phyloP scores from a whole-genome alignment of 2,329 filamentous ascomycete genomes.

The Hypoxylon sp. region DNA sequence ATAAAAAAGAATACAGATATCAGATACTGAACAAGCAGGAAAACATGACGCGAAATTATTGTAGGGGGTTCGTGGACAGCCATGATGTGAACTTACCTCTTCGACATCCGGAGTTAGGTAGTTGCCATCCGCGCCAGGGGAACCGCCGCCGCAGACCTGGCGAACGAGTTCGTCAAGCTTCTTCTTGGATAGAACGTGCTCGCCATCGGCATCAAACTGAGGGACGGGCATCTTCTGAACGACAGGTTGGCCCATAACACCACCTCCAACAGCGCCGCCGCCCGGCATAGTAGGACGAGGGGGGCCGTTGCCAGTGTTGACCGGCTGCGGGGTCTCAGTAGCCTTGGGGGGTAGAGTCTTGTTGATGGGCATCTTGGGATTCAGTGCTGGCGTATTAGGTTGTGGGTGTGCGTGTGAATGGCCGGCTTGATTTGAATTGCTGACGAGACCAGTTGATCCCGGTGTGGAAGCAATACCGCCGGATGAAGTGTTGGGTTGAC shows the following conservation, averaged over 20 bases:
- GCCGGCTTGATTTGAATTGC: constrained; percentile 53
- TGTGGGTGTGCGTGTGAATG: constrained; percentile 65
- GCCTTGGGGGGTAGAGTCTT: constrained; percentile 80
- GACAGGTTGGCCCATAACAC: constrained; percentile 86
- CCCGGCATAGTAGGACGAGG: constrained; percentile 86
- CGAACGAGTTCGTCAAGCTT: constrained; percentile 95
- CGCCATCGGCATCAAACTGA: constrained; percentile 90
- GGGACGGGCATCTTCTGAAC: constrained; percentile 85
- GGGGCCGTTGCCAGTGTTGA: constrained; percentile 72
- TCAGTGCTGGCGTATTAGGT: constrained; percentile 57
- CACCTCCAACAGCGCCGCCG: constrained; percentile 80
- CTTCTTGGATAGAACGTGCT: constrained; percentile 96
- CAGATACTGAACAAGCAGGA: constrained; percentile 17
- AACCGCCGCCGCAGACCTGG: constrained; percentile 87
- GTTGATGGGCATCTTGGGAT: constrained; percentile 82
- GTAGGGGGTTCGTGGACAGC: too few relatives aligned
- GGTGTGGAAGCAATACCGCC: constrained; percentile 46
- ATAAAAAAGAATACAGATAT: neutral
- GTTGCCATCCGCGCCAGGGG: constrained; percentile 79
- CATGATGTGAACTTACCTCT: constrained; percentile 78
- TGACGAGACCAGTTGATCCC: constrained; percentile 43
- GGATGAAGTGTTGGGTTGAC: constrained; percentile 49
- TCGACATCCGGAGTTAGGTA: constrained; percentile 92
- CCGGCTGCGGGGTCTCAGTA: constrained; percentile 78
- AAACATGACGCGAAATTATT: constrained; percentile 23